phyloP scores from a whole-genome alignment of 78 protist species.

The Speleostelium caveatum region DNA sequence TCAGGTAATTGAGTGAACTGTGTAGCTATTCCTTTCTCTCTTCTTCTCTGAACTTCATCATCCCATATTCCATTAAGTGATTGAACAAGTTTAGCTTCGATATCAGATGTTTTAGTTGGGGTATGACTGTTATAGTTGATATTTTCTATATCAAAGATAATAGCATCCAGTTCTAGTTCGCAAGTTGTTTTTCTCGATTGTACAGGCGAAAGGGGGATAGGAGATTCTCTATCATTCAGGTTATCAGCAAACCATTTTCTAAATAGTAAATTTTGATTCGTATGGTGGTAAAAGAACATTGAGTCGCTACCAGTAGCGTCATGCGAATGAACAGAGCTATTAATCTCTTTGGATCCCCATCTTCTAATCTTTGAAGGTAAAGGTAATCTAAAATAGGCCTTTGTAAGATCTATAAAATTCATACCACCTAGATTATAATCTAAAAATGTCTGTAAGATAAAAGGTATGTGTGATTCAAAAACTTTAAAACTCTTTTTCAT shows the following conservation, averaged over 20 bases:
- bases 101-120: conserved; percentile 1
- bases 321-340: conserved; percentile 1
- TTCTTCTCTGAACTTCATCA: conserved; percentile 43
- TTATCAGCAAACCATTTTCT: conserved; percentile 35
- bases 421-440: conserved; percentile 91
- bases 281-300: neutral
- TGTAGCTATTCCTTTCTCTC: neutral
- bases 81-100: conserved; percentile 50
- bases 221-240: neutral
- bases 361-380: conserved; percentile 29
- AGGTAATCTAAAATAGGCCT: conserved; percentile 43
- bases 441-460: conserved; percentile 83
- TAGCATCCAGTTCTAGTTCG: conserved; percentile 73
- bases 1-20: conserved; percentile 53
- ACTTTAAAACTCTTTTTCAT: conserved; percentile 59
- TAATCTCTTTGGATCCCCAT: conserved; percentile 29
- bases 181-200: conserved; percentile 76
- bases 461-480: conserved; percentile 92
- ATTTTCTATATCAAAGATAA: conserved; percentile 33
- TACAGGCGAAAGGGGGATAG: conserved; percentile 10
- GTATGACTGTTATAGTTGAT: conserved; percentile 24
- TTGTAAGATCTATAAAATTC: conserved; percentile 53
- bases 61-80: conserved; percentile 64
- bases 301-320: neutral
- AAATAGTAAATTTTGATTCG: neutral